Evolutionary conservation across 768 basidiomycete genomes (phyloP), one percentile per base, ranked within the genome.

Genomic region (Macrolepiota albuminosa): DNA sequence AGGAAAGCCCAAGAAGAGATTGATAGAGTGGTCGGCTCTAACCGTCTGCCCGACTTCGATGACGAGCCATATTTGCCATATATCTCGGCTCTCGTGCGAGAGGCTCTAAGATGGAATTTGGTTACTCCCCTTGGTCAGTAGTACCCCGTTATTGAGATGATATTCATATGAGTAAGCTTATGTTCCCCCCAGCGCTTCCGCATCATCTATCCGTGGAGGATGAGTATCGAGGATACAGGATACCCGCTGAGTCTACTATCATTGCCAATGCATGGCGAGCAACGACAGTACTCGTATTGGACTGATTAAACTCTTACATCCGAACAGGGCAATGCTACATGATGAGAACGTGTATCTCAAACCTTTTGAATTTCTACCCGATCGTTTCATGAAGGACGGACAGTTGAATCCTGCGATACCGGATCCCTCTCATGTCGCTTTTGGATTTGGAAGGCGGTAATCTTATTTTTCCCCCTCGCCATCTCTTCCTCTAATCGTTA

Each of bases 71-170:
- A 60, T 2, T 40, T 76, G 47, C 73, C 74, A 0, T 76, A 75
- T 40, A 61, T 76, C 14, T 66, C 67, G 16, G 76, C 75, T 0
- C 49, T 76, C 5, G 31, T 75, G 6, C 66, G 68, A 31, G 76
- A 78, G 56, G 64, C 66, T 16, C 47, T 76, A 52, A 60, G 77
- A 48, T 69, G 66, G 66, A 18, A 49, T 31, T 1, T 33, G 16
- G 48, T 33, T 33, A 18, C 31, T 49, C 48, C 48, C 18, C 3
- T 49, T 49, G 48, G 48, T 49, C 31, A 49, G 48, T 10, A 31
- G 3, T 6, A 14, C 11, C 11, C 31, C 8, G 29, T 16, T 18
- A 18, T 33, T 33, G 1, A 18, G 4, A 49, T n/a, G 16, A 24
- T 33, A 18, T 18, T 1, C 9, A 26, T 46, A 5, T 18, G 14